Base-by-base conservation (phyloP, 2,329 filamentous ascomycete species). In the Ustulina deusta region DNA sequence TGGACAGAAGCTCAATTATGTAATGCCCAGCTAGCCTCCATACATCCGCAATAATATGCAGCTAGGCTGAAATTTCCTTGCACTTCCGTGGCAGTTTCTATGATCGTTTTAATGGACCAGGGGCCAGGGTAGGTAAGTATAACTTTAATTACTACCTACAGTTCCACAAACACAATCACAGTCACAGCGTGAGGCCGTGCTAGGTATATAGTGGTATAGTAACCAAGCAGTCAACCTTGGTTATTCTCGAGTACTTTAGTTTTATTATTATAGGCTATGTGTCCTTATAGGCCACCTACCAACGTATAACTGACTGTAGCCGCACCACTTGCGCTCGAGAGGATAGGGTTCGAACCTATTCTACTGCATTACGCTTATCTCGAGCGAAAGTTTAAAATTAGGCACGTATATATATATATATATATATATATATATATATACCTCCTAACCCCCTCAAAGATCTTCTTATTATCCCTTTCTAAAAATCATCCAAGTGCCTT, bases 361-460 rank as follows among this genome's bases (percentile, higher is more conserved):
- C 49, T 61, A 61, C 46, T 61, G 25, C 38, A 54, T 61, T 63
- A 63, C 51, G 34, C 40, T 25, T 63, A 63, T 63, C 61, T 58
- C 38, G 55, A 58, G 55, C 55, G 55, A 58, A 58, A 58, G 55
- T 58, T 58, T 46, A 44, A 44, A 58, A 58, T 48, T 38, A 62
- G 49, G 51, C 49, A 62, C 29, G 49, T 58, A 46, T 58, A 58
- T 55, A 61, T 54, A 56, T 55, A 62, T 44, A 54, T n/a, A n/a
- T n/a, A n/a, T n/a, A n/a, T n/a, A n/a, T n/a, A n/a, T n/a, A n/a
- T n/a, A n/a, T n/a, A 61, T 54, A 56, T 55, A 62, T 44, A 54
- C 46, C 58, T 61, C 48, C 46, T 61, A 48, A 61, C 46, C 48
- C 46, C 59, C 49, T 46, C 11, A 62, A n/a, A 62, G 60, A 62